A percentile compares a stretch with the other conserved stretches of the same genome.
phyloP scores from a whole-genome alignment of 2,329 filamentous ascomycete species.

The Cladorrhinum sp. region DNA sequence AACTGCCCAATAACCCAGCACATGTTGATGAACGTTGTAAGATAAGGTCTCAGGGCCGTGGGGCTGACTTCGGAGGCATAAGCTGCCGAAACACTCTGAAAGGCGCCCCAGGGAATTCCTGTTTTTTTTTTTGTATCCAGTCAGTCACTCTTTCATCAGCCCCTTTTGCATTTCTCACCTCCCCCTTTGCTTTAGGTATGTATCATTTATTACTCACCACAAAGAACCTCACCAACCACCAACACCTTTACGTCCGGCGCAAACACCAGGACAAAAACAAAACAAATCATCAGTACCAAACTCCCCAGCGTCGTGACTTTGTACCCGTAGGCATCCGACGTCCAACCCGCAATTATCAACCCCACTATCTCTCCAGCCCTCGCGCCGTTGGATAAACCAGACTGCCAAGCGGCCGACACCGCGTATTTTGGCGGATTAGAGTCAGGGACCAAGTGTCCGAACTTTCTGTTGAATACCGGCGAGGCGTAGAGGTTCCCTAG shows the following conservation, averaged over 20 bases:
- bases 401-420: constrained; percentile 56
- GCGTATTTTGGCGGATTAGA: constrained; percentile 39
- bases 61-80: constrained; percentile 53
- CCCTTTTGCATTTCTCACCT: too few species aligned
- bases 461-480: constrained; percentile 44
- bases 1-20: constrained; percentile 58
- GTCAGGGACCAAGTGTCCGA: constrained; percentile 39
- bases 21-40: constrained; percentile 56
- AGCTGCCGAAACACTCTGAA: constrained; percentile 43
- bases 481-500: constrained; percentile 50
- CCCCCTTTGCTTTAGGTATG: too few species aligned
- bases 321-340: constrained; percentile 45
- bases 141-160: background rate
- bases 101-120: constrained; percentile 40
- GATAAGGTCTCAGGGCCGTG: constrained; percentile 46
- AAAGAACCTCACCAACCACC: constrained; percentile 48
- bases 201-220: constrained; percentile 18
- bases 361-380: constrained; percentile 55
- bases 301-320: constrained; percentile 48
- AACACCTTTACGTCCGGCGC: constrained; percentile 45
- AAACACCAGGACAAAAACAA: constrained; percentile 55
- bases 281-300: constrained; percentile 45
- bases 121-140: background rate
- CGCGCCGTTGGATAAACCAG: constrained; percentile 52
- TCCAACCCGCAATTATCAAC: constrained; percentile 38